Evolutionary conservation across 495 filamentous ascomycete genomes (phyloP), one percentile per base, ranked within the genome.

Genomic region (Penicillium nucicola): DNA sequence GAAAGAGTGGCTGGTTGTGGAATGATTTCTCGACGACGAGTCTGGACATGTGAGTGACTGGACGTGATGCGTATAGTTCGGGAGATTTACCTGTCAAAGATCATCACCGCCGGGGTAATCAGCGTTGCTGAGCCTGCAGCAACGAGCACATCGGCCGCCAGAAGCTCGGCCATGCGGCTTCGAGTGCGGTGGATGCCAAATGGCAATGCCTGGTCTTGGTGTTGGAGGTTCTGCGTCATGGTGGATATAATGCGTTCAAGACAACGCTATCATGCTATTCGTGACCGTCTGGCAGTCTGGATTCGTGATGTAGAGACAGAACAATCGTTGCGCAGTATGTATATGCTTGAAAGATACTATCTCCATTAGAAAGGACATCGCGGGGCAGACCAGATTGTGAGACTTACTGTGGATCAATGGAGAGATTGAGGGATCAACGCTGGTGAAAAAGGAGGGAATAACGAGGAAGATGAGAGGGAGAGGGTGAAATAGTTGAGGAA

Each of bases 21-120:
- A 88, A 90, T 20, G 91, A 87, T 66, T 95, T 93, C 71, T 96
- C 90, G 68, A 96, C 92, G 54, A 96, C 65, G 15, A 69, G 67
- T 56, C 69, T 71, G 37, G 0, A 11, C 14, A 18, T 14, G 55
- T 67, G 34, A 64, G 46, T 19, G 13, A 30, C 5, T 22, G 20
- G 25, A 1, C 9, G 15, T 18, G 14, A 14, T 36, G 15, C 3
- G 37, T 10, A 31, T 10, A 20, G 19, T 14, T 14, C 42, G 22
- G 12, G 11, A 9, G 19, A 49, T 53, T 43, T 45, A 68, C 69
- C 69, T 58, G 43, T 72, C 69, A 55, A 72, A 62, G 44, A 72
- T 72, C 63, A 70, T 70, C 34, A 72, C 69, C 10, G 69, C 62
- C 4, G 69, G 69, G 15, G 69, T 70, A 19, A 72, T 60, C 35